Base-by-base conservation (phyloP, 768 basidiomycete genomes). In the Hericium rajendrae region DNA sequence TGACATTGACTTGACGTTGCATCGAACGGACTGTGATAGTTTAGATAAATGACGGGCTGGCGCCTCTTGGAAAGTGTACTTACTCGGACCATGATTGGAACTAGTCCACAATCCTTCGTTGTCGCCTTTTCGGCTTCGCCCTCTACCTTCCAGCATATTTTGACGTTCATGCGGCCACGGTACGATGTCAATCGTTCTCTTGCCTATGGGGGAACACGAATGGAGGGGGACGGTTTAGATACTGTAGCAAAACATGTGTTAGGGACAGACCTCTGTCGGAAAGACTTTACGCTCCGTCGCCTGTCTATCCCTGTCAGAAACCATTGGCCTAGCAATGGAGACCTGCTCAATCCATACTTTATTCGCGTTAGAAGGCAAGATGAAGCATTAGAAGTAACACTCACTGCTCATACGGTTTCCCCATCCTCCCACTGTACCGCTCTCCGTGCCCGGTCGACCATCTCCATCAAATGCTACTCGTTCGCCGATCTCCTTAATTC, bases 41-140 rank as follows among this genome's bases (percentile, higher is more conserved):
- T 32, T 32, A 32, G 32, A 32, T 37, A 40, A 10, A 49, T 2
- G 49, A 10, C 54, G 4, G 18, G 11, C 24, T 24, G 40, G n/a
- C 53, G 50, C n/a, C 32, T 20, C 11, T 51, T 11, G 49, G 49
- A 20, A 13, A 22, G 22, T 16, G 10, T 51, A 77, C 91, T 67
- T 71, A 94, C 93, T 68, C 93, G 84, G 72, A 97, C 87, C 97
- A 99, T 98, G 72, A 99, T 86, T 3, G 97, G 97, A 15, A 97
- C 75, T 38, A 91, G 77, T 57, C 97, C 97, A 68, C 94, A 94
- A 57, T 98, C 95, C 64, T 86, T 74, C 53, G 73, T 86, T 41
- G 85, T 79, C 59, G 81, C 78, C 63, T 84, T 82, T 54, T 86
- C 79, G 8, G 76, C 76, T 51, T 86, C 83, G n/a, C 81, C 81